Conservation (phyloP, 2,329 filamentous ascomycete species). For the Paraphaeosphaeria minitans region DNA sequence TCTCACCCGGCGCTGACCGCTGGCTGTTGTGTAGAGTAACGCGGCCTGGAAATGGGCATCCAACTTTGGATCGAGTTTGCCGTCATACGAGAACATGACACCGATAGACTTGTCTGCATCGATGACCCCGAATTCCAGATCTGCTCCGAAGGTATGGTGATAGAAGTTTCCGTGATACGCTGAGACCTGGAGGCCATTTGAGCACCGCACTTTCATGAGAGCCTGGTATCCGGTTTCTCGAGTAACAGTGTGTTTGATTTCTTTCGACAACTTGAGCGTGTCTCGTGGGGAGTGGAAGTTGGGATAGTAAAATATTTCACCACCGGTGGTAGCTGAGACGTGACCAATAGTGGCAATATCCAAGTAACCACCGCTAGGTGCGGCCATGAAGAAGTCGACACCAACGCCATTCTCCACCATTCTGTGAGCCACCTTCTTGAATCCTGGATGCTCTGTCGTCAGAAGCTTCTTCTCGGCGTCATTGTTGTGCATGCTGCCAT, state of each 20-base stretch:
- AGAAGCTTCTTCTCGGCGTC: slow-evolving; percentile 93
- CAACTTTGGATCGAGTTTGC: slow-evolving; percentile 94
- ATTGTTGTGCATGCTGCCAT: slow-evolving; percentile 77
- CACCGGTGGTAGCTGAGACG: slow-evolving; percentile 85
- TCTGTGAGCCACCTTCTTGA: slow-evolving; percentile 83
- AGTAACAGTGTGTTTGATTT: slow-evolving; percentile 84
- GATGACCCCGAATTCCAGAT: slow-evolving; percentile 89
- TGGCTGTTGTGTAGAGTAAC: slow-evolving; percentile 89
- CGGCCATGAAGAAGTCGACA: slow-evolving; percentile 91
- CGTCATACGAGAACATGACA: slow-evolving; percentile 92
- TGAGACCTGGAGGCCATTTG: slow-evolving; percentile 90
- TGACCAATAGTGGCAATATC: slow-evolving; percentile 93
- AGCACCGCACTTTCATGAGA: slow-evolving; percentile 97
- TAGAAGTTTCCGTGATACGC: slow-evolving; percentile 97
- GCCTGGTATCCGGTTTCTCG: slow-evolving; percentile 94
- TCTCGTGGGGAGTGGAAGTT: slow-evolving; percentile 93
- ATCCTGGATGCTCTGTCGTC: slow-evolving; percentile 85
- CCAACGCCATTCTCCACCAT: slow-evolving; percentile 88
- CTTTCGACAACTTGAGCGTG: slow-evolving; percentile 78
- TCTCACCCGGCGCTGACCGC: slow-evolving; percentile 84
- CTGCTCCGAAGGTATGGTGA: slow-evolving; percentile 92
- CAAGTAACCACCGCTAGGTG: slow-evolving; percentile 86
- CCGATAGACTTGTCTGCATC: slow-evolving; percentile 93
- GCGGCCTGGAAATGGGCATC: slow-evolving; percentile 98
- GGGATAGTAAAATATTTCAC: slow-evolving; percentile 94